Conservation (phyloP, 768 basidiomycete species). For the Mycena alexandri region DNA sequence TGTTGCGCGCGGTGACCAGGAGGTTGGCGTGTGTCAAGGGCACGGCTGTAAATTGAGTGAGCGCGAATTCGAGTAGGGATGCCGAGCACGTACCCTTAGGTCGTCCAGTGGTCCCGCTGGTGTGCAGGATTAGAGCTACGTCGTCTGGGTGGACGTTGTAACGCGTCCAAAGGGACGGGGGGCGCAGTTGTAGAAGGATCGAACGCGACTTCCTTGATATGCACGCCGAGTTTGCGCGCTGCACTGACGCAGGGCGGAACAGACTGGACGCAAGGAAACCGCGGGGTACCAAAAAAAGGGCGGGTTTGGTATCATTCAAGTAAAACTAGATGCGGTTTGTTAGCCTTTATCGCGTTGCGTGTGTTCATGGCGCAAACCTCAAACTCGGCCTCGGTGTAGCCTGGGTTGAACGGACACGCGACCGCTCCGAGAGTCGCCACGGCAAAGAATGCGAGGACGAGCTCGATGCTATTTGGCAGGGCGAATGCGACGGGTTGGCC, state of each 20-base stretch:
- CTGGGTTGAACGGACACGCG: constrained; percentile 21
- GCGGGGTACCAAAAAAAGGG: constrained; percentile 17
- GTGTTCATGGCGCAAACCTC: constrained; percentile 7
- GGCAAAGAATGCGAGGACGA: constrained; percentile 24
- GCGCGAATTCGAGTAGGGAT: background rate
- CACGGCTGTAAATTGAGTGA: constrained; percentile 4
- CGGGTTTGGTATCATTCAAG: constrained; percentile 22
- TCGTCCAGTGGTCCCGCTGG: constrained; percentile 29
- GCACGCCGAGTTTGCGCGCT: constrained; percentile 19
- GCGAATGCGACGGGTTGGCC: constrained; percentile 20
- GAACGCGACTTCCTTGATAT: constrained; percentile 19
- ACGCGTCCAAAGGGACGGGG: background rate
- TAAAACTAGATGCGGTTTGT: constrained; percentile 13
- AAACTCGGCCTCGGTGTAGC: constrained; percentile 25
- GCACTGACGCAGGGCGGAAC: constrained; percentile 15
- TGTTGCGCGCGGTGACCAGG: constrained; percentile 26
- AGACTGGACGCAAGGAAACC: constrained; percentile 4
- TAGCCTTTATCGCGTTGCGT: background rate
- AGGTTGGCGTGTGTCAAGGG: constrained; percentile 24
- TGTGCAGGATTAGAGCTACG: constrained; percentile 24
- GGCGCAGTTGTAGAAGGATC: background rate
- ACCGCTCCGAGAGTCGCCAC: constrained; percentile 16
- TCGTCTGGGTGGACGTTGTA: constrained; percentile 10
- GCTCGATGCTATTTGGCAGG: constrained; percentile 22
- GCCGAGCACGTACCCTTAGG: constrained; percentile 16